These are phyloP conservation scores for Rhynchospora tenuis DNA, from an alignment of 176 grass and related monocot genomes.

Conservation along the genomic window DNA sequence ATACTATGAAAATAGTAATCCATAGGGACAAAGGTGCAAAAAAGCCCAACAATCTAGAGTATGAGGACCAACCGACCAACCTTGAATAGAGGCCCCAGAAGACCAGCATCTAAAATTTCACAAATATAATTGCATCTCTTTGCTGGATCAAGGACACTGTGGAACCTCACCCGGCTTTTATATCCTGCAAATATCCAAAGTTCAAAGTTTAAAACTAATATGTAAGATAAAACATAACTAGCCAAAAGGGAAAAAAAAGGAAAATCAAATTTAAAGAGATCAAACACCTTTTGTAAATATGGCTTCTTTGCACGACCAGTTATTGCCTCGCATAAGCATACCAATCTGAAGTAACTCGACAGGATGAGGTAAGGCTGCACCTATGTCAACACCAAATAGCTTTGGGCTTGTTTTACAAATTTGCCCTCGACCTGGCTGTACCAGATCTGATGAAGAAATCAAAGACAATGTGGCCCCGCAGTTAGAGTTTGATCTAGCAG, in stretches of 20 bases:
- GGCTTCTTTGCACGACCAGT: conserved; percentile 59
- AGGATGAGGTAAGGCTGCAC: neutral
- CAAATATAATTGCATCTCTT: conserved; percentile 62
- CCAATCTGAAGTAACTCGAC: conserved; percentile 59
- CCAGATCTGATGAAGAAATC: conserved; percentile 35
- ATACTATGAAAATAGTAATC: neutral
- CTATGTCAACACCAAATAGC: conserved; percentile 30
- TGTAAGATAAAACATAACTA: neutral
- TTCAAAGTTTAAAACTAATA: conserved; percentile 17
- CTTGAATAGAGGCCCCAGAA: conserved; percentile 63
- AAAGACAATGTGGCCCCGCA: conserved; percentile 26
- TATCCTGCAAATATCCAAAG: conserved; percentile 50
- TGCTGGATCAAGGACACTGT: conserved; percentile 55
- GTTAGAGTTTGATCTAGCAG: conserved; percentile 23
- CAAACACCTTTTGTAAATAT: conserved; percentile 78
- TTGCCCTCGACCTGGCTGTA: conserved; percentile 22
- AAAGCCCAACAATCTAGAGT: neutral
- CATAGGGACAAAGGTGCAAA: neutral
- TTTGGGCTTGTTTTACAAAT: conserved; percentile 29
- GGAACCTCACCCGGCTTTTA: conserved; percentile 62
- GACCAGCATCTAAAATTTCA: conserved; percentile 74
- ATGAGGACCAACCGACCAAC: conserved; percentile 22
- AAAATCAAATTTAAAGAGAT: conserved; percentile 4
- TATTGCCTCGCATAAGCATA: conserved; percentile 47
- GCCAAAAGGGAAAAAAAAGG: neutral